These are phyloP conservation scores for Heritiera fomes DNA, from an alignment of 345 rosid genomes.

Conservation along the genomic window DNA sequence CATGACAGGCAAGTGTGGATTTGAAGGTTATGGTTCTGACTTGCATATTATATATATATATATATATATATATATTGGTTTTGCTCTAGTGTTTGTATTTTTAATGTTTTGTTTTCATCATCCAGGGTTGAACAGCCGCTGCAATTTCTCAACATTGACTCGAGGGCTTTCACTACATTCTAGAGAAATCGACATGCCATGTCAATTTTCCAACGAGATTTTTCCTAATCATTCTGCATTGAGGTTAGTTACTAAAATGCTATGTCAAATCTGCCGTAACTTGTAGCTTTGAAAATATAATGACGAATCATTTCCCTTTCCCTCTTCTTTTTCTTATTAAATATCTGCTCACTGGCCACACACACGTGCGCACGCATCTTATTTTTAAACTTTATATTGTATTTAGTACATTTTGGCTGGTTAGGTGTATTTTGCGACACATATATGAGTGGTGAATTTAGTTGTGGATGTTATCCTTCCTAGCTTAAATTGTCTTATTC, in stretches of 20 bases:
- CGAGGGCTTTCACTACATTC: slow-evolving; percentile 26
- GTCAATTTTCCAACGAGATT: slow-evolving; percentile 30
- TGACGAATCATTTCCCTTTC: background rate
- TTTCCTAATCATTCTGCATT: slow-evolving; percentile 25
- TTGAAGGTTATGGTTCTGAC: slow-evolving; percentile 3
- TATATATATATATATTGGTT: background rate
- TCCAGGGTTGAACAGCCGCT: slow-evolving; percentile 34
- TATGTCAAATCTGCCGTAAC: background rate
- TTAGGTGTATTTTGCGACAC: background rate
- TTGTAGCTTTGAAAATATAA: background rate
- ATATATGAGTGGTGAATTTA: background rate
- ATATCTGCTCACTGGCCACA: background rate
- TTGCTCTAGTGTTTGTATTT: background rate
- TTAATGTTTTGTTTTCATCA: background rate
- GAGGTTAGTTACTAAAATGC: slow-evolving; percentile 31
- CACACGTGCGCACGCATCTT: too few relatives aligned
- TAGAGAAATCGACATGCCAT: slow-evolving; percentile 27
- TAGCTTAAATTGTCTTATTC: background rate
- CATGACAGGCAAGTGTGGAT: slow-evolving; percentile 27
- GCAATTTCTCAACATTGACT: slow-evolving; percentile 28
- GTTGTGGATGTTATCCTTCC: background rate
- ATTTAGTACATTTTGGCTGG: slow-evolving; percentile 15
- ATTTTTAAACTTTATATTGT: background rate
- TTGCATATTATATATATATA: background rate
- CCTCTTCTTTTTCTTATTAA: slow-evolving; percentile 2